Conservation (phyloP, 805 yeast genomes). For the Candida piceae region DNA sequence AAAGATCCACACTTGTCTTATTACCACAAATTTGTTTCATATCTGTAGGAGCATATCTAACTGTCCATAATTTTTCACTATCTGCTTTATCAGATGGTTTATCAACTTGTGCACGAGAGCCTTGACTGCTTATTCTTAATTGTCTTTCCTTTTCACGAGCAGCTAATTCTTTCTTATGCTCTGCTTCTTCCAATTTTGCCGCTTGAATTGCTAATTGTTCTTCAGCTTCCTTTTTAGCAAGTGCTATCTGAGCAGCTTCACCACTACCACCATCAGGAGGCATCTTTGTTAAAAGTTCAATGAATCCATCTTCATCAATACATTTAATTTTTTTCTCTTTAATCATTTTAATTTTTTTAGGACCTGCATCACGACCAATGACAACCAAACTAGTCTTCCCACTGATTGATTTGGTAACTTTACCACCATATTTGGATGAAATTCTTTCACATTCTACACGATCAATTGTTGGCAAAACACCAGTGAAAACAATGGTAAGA, state of each 20-base stretch:
- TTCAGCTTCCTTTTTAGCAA: slow-evolving; percentile 63
- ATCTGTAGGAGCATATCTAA: slow-evolving; percentile 80
- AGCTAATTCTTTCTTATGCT: slow-evolving; percentile 26
- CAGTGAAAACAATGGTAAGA: slow-evolving; percentile 89
- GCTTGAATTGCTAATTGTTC: slow-evolving; percentile 51
- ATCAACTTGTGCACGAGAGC: slow-evolving; percentile 10
- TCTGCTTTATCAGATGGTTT: slow-evolving; percentile 37
- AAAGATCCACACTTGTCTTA: slow-evolving; percentile 62
- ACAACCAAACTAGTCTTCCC: slow-evolving; percentile 85
- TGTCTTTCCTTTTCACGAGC: slow-evolving; percentile 21
- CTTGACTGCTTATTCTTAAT: neutral
- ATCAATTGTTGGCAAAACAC: slow-evolving; percentile 73
- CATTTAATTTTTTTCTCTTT: slow-evolving; percentile 70
- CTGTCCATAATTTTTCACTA: slow-evolving; percentile 82
- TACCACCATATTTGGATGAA: slow-evolving; percentile 87
- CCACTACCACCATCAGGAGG: slow-evolving; percentile 91
- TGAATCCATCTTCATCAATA: slow-evolving; percentile 81
- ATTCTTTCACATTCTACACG: slow-evolving; percentile 69
- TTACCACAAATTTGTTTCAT: slow-evolving; percentile 86
- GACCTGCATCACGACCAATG: slow-evolving; percentile 94
- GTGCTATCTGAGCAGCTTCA: slow-evolving; percentile 69
- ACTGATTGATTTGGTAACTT: slow-evolving; percentile 80
- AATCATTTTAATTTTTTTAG: slow-evolving; percentile 83
- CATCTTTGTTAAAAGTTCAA: slow-evolving; percentile 67
- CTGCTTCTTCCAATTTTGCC: slow-evolving; percentile 42